Evolutionary conservation across 2,329 filamentous ascomycete species (phyloP).

Genomic region (Achaetomium macrosporum): DNA sequence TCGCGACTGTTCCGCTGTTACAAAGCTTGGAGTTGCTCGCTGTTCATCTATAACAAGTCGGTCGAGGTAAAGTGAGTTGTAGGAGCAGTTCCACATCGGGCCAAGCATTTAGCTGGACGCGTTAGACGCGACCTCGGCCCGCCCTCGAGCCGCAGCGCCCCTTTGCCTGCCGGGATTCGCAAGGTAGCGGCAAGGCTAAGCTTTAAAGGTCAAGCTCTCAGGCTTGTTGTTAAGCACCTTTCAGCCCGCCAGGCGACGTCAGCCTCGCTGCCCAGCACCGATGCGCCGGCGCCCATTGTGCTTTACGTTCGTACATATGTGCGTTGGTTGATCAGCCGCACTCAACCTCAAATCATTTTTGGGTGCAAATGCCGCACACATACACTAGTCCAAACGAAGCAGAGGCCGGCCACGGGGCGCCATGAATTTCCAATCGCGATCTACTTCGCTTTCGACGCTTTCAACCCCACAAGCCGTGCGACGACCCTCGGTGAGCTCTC

Average conservation of each 20-base stretch:
- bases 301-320: not conserved
- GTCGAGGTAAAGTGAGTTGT: not conserved
- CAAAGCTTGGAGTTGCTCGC: not conserved
- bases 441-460: slow-evolving; percentile 48
- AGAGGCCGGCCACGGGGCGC: slow-evolving; percentile 23
- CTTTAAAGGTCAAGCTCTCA: no score
- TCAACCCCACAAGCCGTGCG: slow-evolving; percentile 27
- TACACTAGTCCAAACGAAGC: slow-evolving; percentile 26
- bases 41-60: slow-evolving; percentile 7
- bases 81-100: not conserved
- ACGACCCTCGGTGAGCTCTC: slow-evolving; percentile 55
- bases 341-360: no score
- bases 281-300: not conserved
- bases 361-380: slow-evolving; percentile 25
- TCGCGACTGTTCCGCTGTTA: not conserved
- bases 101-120: slow-evolving; percentile 16
- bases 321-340: no score
- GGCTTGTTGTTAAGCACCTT: not conserved
- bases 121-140: slow-evolving; percentile 14
- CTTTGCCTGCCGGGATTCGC: not conserved
- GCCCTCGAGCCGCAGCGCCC: not conserved
- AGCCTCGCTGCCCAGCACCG: slow-evolving; percentile 8
- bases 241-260: slow-evolving; percentile 2
- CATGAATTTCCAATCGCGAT: slow-evolving; percentile 46
- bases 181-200: not conserved